Evolutionary conservation across 2,329 filamentous ascomycete species (phyloP), one percentile per base, ranked within the genome.

Genomic region (Thelonectria rubi): DNA sequence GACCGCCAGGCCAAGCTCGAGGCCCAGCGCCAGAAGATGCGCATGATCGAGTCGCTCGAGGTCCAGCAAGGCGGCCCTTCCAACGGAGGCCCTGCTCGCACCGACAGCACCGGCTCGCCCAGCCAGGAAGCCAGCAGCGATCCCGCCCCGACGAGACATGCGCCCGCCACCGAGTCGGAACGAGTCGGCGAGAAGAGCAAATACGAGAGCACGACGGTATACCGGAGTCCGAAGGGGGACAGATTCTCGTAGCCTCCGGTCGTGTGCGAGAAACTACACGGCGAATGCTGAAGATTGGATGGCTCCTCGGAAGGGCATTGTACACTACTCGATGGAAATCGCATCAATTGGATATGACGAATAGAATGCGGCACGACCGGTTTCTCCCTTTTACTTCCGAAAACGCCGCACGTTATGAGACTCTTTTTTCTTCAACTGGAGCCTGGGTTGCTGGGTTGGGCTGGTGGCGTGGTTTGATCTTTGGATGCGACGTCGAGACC

Each of bases 101-200:
- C 85, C 70, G 86, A 88, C 71, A 78, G 78, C 34, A 81, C 79
- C 32, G 82, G 83, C 45, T 86, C 86, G 18, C 91, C 92, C 20
- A 92, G 90, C 75, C 84, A 87, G 72, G 91, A 95, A 78, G 87
- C 88, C 32, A 87, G 85, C 72, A 81, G 81, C 65, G 94, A 97
- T 78, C 93, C 93, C n/a, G 93, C 94, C 12, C 90, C 93, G 10
- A 96, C 92, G 55, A 83, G 88, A 67, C 93, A 97, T 78, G 91
- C 90, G 62, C 91, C 92, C 2, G 83, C 88, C 66, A 91, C 86
- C 43, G 91, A 91, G 74, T 79, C 82, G 45, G 84, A 93, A 73
- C 82, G 85, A 65, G 81, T 91, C 24, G 72, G 81, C 37, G 91
- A 94, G 77, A 96, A 93, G 83, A 91, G 92, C 76, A 97, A 97